Evolutionary conservation across 2,329 filamentous ascomycete species (phyloP).

Genomic region (Aureobasidium namibiae): DNA sequence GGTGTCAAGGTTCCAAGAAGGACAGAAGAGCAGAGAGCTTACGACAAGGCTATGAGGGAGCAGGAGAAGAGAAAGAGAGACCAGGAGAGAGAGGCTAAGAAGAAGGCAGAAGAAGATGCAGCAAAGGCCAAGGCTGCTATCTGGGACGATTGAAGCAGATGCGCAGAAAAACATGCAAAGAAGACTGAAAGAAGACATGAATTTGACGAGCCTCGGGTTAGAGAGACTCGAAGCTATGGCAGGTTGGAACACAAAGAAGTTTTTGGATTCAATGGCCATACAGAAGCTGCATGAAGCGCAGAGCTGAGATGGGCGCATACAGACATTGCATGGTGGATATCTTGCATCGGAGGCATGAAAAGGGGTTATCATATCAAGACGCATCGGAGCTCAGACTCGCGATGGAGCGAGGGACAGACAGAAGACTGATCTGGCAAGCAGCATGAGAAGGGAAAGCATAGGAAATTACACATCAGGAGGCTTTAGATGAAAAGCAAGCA

Average conservation of each 20-base stretch:
- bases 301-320: neutral
- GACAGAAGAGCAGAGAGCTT: constrained; percentile 83
- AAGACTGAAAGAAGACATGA: no score
- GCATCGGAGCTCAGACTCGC: neutral
- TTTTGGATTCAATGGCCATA: neutral
- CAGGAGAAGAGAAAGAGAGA: constrained; percentile 74
- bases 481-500: neutral
- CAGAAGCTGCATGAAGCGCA: neutral
- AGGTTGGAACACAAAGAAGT: neutral
- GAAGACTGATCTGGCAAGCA: neutral
- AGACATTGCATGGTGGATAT: neutral
- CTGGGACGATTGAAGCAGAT: constrained; percentile 58
- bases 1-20: constrained; percentile 72
- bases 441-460: neutral
- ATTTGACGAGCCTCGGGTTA: neutral
- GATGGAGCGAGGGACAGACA: neutral
- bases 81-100: constrained; percentile 60
- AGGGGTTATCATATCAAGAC: neutral
- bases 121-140: constrained; percentile 75
- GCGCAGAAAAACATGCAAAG: neutral
- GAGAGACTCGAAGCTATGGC: neutral
- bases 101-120: constrained; percentile 52
- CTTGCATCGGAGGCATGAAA: neutral
- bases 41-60: constrained; percentile 72
- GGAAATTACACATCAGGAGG: neutral